Conservation (phyloP, 1,284 basidiomycete species). For the Melampsora americana region DNA sequence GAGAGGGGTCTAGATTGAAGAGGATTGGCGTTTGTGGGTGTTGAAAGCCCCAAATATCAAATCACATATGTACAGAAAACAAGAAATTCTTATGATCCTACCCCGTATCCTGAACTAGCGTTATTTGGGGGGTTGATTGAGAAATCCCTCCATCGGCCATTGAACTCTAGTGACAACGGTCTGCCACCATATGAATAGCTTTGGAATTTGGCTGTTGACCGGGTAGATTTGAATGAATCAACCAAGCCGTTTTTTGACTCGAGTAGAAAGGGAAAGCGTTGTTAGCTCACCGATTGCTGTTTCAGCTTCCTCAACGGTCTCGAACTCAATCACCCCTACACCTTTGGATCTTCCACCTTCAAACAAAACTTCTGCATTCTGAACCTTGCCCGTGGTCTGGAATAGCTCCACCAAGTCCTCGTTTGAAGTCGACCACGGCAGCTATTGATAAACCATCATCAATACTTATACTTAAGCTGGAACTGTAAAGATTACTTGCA, state of each 20-base stretch:
- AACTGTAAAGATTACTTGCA: slow-evolving; percentile 61
- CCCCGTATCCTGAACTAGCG: neutral
- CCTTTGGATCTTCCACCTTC: slow-evolving; percentile 84
- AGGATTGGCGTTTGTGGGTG: no score
- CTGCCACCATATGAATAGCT: slow-evolving; percentile 50
- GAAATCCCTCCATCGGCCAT: slow-evolving; percentile 45
- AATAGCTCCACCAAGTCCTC: slow-evolving; percentile 97
- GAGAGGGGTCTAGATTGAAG: no score
- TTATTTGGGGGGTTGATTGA: slow-evolving; percentile 1
- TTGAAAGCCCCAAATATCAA: no score
- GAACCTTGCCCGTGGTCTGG: slow-evolving; percentile 92
- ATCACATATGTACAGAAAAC: no score
- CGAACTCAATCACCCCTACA: slow-evolving; percentile 90
- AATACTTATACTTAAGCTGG: neutral
- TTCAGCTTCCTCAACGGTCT: slow-evolving; percentile 80
- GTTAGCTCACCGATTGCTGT: slow-evolving; percentile 69
- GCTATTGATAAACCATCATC: slow-evolving; percentile 57
- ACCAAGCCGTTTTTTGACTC: neutral
- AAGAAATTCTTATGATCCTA: neutral
- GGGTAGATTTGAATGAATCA: neutral
- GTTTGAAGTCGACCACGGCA: slow-evolving; percentile 98
- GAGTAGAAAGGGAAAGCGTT: neutral
- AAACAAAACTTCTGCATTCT: slow-evolving; percentile 86
- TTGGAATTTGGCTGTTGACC: slow-evolving; percentile 48
- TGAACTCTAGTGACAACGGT: slow-evolving; percentile 45